Percentiles rank a stretch among this genome's conserved stretches.
phyloP scores from a whole-genome alignment of 2,329 filamentous ascomycete genomes.

The Celoporthe dispersa region DNA sequence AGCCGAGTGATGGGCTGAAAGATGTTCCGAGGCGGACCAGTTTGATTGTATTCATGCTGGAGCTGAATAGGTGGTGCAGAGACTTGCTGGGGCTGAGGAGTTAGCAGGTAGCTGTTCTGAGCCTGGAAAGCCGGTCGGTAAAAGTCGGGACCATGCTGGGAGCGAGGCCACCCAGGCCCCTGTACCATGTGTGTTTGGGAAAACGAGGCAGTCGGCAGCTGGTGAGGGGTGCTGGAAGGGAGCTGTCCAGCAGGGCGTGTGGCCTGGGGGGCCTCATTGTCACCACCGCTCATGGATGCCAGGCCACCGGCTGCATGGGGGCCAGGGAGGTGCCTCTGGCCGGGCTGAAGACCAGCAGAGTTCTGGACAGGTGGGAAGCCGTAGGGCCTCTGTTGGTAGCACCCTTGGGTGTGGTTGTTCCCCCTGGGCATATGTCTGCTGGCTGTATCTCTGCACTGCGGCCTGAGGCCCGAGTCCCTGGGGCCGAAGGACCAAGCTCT shows the following conservation, averaged over 20 bases:
- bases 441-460: too few species aligned
- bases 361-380: neutral
- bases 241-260: neutral
- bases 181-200: neutral
- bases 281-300: neutral
- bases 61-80: too few species aligned
- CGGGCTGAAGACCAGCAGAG: neutral
- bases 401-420: too few species aligned
- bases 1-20: too few species aligned
- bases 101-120: neutral
- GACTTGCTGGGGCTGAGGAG: neutral
- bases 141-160: too few species aligned
- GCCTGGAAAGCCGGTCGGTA: too few species aligned
- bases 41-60: too few species aligned
- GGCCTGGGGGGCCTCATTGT: neutral
- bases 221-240: too few species aligned
- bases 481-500: neutral
- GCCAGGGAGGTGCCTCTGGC: neutral
- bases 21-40: too few species aligned
- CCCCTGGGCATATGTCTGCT: too few species aligned
- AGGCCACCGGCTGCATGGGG: neutral
- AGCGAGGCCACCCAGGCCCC: neutral
- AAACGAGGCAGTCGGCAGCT: too few species aligned
- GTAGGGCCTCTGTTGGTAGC: neutral
- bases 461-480: too few species aligned